Evolutionary conservation across 768 basidiomycete genomes (phyloP).

Genomic region (Psilocybe cyanescens): DNA sequence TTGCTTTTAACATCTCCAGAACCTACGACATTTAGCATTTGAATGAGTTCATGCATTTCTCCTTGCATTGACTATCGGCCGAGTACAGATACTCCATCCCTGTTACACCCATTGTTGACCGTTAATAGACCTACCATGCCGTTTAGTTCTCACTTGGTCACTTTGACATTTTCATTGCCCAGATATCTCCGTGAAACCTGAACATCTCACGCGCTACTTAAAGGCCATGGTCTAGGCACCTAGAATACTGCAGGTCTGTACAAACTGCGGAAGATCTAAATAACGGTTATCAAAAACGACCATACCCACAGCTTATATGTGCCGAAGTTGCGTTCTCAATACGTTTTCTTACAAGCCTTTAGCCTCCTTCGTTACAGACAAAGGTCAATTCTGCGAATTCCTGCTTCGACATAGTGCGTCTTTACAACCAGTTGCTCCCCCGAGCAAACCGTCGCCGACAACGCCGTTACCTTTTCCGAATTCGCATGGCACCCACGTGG

Average conservation of each 20-base stretch:
- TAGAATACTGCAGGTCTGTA: conserved; percentile 3
- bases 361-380: neutral
- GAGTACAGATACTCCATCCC: no score
- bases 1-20: neutral
- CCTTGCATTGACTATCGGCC: no score
- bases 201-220: conserved; percentile 10
- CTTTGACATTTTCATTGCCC: neutral
- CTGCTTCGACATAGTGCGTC: neutral
- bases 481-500: conserved; percentile 45
- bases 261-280: conserved; percentile 8
- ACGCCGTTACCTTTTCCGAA: conserved; percentile 10
- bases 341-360: neutral
- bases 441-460: conserved; percentile 16
- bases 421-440: conserved; percentile 12
- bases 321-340: neutral
- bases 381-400: neutral
- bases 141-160: neutral
- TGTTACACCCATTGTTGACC: no score
- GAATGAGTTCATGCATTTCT: no score
- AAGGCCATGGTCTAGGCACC: conserved; percentile 7
- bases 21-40: neutral
- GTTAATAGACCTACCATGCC: no score
- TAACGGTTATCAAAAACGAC: conserved; percentile 6
- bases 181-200: conserved; percentile 12
- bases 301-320: neutral